Evolutionary conservation across 352 stramenopile species (phyloP).

Genomic region (Pythium brachiatum): DNA sequence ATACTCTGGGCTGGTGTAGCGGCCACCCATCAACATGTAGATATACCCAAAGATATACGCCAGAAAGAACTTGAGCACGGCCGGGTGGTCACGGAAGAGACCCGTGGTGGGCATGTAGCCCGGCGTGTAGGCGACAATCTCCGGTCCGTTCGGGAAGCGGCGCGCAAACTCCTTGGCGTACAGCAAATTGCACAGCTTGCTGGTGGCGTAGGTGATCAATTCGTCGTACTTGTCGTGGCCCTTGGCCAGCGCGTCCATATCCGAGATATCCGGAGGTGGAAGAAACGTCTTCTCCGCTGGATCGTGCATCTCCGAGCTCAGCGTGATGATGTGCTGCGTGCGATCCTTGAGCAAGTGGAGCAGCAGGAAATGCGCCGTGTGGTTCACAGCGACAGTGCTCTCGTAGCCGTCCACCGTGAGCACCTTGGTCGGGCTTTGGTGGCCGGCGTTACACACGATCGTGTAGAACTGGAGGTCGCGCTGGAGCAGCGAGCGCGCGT

Average conservation of each 20-base stretch:
- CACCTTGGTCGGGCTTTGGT: slow-evolving; percentile 21
- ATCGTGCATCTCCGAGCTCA: slow-evolving; percentile 26
- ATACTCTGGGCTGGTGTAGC: slow-evolving; percentile 21
- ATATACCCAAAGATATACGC: slow-evolving; percentile 9
- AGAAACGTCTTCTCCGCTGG: slow-evolving; percentile 16
- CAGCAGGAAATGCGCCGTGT: slow-evolving; percentile 42
- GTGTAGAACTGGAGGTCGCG: slow-evolving; percentile 25
- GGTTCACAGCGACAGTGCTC: slow-evolving; percentile 37
- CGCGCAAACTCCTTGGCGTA: slow-evolving; percentile 19
- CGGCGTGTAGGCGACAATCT: slow-evolving; percentile 29
- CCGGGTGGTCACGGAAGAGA: slow-evolving; percentile 19
- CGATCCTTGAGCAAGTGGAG: slow-evolving; percentile 19
- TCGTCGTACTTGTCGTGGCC: slow-evolving; percentile 15
- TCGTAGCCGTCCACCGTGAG: slow-evolving; percentile 38
- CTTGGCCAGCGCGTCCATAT: slow-evolving; percentile 14
- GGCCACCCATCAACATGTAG: neutral
- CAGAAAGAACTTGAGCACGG: slow-evolving; percentile 6
- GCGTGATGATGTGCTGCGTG: slow-evolving; percentile 24
- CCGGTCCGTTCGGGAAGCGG: slow-evolving; percentile 13
- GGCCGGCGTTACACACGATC: slow-evolving; percentile 43
- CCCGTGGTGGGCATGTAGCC: slow-evolving; percentile 25
- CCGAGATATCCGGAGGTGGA: slow-evolving; percentile 8
- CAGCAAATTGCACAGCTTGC: slow-evolving; percentile 25
- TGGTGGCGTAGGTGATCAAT: slow-evolving; percentile 9
- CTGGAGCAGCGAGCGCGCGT: slow-evolving; percentile 14